Conservation (phyloP, 495 filamentous ascomycete species). For the Neurospora sp. region DNA sequence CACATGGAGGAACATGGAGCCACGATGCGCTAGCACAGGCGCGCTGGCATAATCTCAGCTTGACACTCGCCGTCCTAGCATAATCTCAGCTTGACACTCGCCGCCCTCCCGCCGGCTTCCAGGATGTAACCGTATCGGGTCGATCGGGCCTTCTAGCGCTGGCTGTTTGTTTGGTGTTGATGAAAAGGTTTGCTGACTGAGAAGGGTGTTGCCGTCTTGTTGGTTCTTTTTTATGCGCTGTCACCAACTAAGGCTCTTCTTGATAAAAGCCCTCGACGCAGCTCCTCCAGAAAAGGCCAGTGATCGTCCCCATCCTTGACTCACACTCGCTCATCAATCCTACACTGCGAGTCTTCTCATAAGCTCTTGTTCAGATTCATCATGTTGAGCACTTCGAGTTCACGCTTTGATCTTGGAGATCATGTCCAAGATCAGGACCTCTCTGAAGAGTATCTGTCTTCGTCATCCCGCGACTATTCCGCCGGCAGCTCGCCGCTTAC, state of each 20-base stretch:
- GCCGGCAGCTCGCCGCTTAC: slow-evolving; percentile 9
- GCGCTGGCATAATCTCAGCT: neutral
- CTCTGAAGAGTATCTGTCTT: slow-evolving; percentile 2
- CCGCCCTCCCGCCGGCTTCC: neutral
- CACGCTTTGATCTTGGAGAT: neutral
- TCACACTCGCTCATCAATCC: neutral
- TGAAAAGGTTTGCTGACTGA: neutral
- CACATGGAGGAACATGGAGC: neutral
- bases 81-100: neutral
- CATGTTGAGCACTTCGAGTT: neutral
- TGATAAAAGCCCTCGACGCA: neutral
- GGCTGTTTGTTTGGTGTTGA: neutral
- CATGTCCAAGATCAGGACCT: slow-evolving; percentile 1
- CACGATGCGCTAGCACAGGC: neutral
- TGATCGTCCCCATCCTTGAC: neutral
- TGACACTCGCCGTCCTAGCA: neutral
- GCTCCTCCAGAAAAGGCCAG: neutral
- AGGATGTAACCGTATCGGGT: neutral
- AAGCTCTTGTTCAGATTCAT: neutral
- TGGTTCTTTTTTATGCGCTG: neutral
- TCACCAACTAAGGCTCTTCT: neutral
- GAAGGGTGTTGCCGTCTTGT: neutral
- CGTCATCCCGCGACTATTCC: slow-evolving; percentile 5
- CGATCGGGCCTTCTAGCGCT: neutral
- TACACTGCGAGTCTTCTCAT: neutral